Base-by-base conservation (phyloP, 1,284 basidiomycete genomes). In the Ceratobasidium sp. region DNA sequence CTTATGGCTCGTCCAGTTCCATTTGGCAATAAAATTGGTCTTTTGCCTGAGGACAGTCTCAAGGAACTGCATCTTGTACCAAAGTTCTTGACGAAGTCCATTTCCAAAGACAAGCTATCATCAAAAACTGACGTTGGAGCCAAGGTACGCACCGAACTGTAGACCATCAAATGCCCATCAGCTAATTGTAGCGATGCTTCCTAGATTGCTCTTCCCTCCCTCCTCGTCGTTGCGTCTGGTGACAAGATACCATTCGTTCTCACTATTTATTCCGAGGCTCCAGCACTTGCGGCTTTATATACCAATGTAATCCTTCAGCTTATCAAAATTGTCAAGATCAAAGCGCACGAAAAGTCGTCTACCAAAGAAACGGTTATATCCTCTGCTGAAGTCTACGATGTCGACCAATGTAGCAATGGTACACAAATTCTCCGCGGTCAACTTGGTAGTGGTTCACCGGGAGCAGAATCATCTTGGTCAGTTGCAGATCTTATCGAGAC, bases 181-280 rank as follows among this genome's bases (percentile, higher is more conserved):
- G n/a, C n/a, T n/a, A n/a, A n/a, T n/a, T n/a, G n/a, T n/a, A n/a
- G n/a, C n/a, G n/a, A n/a, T n/a, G n/a, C n/a, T n/a, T n/a, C n/a
- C 12, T 61, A 72, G 70, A 72, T 72, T 20, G 15, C 56, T 23
- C 70, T 72, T 23, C 70, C 70, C 2, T 72, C 18, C 44, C 70
- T 56, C 7, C 58, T 72, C 12, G 33, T 61, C 15, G 13, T 61
- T 26, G 33, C 70, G 1, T 72, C 70, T 44, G 70, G 70, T 2
- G 70, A 72, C 33, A 55, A 56, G 15, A 72, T 72, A 39, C 70
- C 70, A 1, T 72, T 72, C 56, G 44, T 28, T n/a, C 55, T 72
- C 28, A 72, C 70, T 9, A 61, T 61, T 7, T n/a, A 72, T 10
- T 61, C 70, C n/a, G 39, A 26, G 44, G 44, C 70, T 20, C 55